A percentile compares a stretch with the other conserved stretches of the same genome.
phyloP scores from a whole-genome alignment of 352 stramenopile genomes.

The Globisporangium viniferum region DNA sequence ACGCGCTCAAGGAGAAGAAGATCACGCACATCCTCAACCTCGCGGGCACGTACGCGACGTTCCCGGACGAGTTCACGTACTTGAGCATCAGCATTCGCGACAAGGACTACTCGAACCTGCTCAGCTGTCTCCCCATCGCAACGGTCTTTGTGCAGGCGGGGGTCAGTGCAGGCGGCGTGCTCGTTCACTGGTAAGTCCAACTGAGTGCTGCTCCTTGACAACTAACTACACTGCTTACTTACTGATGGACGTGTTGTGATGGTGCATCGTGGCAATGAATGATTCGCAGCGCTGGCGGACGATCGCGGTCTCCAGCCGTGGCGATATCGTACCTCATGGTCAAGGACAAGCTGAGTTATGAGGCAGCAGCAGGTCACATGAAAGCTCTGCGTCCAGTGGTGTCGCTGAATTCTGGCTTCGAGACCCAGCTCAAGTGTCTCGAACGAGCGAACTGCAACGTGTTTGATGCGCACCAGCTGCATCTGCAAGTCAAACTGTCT shows the following conservation, averaged over 20 bases:
- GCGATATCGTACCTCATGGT: slow-evolving; percentile 81
- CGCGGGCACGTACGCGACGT: slow-evolving; percentile 81
- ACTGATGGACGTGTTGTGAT: not conserved
- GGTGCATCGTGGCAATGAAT: not conserved
- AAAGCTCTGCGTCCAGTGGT: slow-evolving; percentile 60
- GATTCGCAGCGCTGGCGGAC: slow-evolving; percentile 48
- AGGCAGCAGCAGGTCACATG: slow-evolving; percentile 46
- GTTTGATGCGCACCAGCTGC: slow-evolving; percentile 72
- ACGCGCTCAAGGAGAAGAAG: slow-evolving; percentile 64
- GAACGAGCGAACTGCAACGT: slow-evolving; percentile 65
- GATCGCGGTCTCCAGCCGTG: slow-evolving; percentile 80
- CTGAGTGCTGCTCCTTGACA: not conserved
- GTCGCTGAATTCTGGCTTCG: slow-evolving; percentile 79
- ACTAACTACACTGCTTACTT: too few species aligned
- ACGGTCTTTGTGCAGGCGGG: slow-evolving; percentile 81
- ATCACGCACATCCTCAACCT: slow-evolving; percentile 89
- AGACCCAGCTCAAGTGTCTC: slow-evolving; percentile 77
- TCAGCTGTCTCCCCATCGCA: slow-evolving; percentile 78
- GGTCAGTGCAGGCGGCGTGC: slow-evolving; percentile 55
- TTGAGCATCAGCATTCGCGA: slow-evolving; percentile 87
- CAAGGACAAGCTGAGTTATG: slow-evolving; percentile 49
- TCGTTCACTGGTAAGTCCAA: slow-evolving; percentile 72
- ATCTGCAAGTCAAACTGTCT: slow-evolving; percentile 45
- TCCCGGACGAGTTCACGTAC: slow-evolving; percentile 87
- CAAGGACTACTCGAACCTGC: slow-evolving; percentile 87